Evolutionary conservation across 441 rosid genomes (phyloP).

Genomic region (Arabidopsis lyrata): DNA sequence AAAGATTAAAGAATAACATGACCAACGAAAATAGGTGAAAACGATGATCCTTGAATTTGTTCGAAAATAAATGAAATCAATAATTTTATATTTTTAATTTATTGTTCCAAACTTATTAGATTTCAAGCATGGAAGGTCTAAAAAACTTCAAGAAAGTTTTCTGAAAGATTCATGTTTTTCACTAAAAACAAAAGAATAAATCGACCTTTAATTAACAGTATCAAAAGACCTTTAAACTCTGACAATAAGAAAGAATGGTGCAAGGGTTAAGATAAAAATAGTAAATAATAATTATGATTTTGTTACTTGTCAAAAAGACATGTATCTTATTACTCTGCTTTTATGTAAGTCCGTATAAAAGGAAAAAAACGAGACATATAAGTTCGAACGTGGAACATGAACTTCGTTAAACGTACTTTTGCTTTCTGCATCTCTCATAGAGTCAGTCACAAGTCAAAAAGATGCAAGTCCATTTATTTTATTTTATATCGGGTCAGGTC

Average conservation of each 20-base stretch:
- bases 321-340: conserved; percentile 25
- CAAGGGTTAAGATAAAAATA: neutral
- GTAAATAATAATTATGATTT: conserved; percentile 6
- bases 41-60: too few relatives aligned
- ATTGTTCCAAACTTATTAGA: neutral
- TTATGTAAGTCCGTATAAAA: conserved; percentile 16
- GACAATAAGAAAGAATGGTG: conserved; percentile 18
- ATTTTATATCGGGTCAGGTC: neutral
- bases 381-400: conserved; percentile 34
- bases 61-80: neutral
- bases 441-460: conserved; percentile 26
- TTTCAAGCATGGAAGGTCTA: neutral
- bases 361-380: neutral
- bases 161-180: neutral
- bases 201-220: conserved; percentile 4
- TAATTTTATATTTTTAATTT: neutral
- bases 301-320: conserved; percentile 23
- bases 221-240: conserved; percentile 32
- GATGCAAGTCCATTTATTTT: neutral
- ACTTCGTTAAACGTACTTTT: conserved; percentile 30
- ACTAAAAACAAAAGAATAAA: conserved; percentile 24
- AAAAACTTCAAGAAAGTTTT: too few relatives aligned
- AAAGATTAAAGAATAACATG: neutral
- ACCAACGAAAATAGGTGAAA: neutral
- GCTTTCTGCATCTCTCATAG: conserved; percentile 23